A percentile compares a stretch with the other conserved stretches of the same genome.
Conservation (phyloP, 1,284 basidiomycete species). For the Irpex rosettiformis region DNA sequence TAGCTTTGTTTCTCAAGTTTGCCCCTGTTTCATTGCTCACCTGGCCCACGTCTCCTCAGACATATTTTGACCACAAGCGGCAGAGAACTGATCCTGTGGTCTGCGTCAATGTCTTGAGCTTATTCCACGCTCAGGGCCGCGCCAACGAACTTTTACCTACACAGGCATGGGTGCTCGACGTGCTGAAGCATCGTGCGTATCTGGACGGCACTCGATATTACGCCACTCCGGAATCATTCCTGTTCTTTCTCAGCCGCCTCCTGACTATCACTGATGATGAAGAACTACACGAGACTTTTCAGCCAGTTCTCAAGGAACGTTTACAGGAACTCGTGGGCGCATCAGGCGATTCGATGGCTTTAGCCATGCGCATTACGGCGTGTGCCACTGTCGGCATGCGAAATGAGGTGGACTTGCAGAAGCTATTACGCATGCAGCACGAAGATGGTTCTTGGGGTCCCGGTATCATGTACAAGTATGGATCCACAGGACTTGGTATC, state of each 20-base stretch:
- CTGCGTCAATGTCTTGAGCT: conserved; percentile 45
- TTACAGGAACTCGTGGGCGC: conserved; percentile 47
- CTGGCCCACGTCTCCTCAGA: conserved; percentile 27
- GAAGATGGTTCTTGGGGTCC: conserved; percentile 50
- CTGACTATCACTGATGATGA: conserved; percentile 35
- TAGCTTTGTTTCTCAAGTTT: conserved; percentile 18
- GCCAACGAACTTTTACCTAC: conserved; percentile 44
- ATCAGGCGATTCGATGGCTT: conserved; percentile 41
- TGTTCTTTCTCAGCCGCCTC: conserved; percentile 51
- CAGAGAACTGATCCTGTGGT: conserved; percentile 53
- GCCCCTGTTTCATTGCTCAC: neutral
- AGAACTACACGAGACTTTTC: conserved; percentile 29
- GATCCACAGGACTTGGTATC: conserved; percentile 38
- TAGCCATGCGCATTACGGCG: conserved; percentile 46
- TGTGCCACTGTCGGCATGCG: conserved; percentile 38
- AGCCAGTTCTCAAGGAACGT: conserved; percentile 39
- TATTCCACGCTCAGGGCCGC: conserved; percentile 49
- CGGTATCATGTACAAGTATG: conserved; percentile 49
- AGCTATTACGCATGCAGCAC: conserved; percentile 39
- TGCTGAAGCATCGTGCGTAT: conserved; percentile 50
- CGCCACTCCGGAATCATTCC: conserved; percentile 47
- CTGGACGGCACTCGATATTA: conserved; percentile 56
- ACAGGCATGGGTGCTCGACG: conserved; percentile 46
- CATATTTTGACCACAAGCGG: conserved; percentile 50
- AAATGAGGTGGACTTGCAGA: conserved; percentile 39